phyloP scores from a whole-genome alignment of 2,329 filamentous ascomycete species.

The Alternaria sp. region DNA sequence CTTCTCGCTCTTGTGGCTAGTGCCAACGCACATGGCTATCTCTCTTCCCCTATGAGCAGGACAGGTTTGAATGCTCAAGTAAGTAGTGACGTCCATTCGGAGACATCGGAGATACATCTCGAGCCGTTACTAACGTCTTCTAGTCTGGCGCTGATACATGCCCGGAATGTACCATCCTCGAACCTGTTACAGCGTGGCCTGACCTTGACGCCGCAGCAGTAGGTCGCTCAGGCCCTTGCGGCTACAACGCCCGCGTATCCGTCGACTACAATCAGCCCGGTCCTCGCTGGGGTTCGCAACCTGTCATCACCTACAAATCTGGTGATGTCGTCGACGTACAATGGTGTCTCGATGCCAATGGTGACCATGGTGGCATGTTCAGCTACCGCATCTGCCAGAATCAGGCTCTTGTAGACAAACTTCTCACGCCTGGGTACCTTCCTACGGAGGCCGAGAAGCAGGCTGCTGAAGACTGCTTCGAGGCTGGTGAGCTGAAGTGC shows the following conservation, averaged over 20 bases:
- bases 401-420: constrained; percentile 40
- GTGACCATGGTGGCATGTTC: constrained; percentile 46
- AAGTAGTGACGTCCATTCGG: neutral
- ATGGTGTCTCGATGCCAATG: constrained; percentile 45
- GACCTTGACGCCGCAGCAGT: constrained; percentile 36
- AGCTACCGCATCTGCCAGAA: constrained; percentile 44
- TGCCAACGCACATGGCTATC: constrained; percentile 41
- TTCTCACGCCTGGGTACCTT: constrained; percentile 38
- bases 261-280: constrained; percentile 46
- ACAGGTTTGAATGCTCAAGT: constrained; percentile 43
- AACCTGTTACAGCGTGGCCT: constrained; percentile 43
- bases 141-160: constrained; percentile 39
- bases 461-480: constrained; percentile 41
- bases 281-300: constrained; percentile 35
- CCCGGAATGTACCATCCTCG: constrained; percentile 44
- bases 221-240: constrained; percentile 41
- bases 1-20: constrained; percentile 27
- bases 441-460: constrained; percentile 45
- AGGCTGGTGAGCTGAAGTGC: constrained; percentile 35
- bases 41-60: constrained; percentile 41
- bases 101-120: too few relatives aligned
- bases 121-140: neutral
- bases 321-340: constrained; percentile 41
- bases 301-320: constrained; percentile 38
- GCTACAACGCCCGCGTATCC: constrained; percentile 45